Percentiles rank a stretch among this genome's conserved stretches.
Evolutionary conservation across 208 protist genomes (phyloP).

Genomic region (Acanthamoeba sp.): DNA sequence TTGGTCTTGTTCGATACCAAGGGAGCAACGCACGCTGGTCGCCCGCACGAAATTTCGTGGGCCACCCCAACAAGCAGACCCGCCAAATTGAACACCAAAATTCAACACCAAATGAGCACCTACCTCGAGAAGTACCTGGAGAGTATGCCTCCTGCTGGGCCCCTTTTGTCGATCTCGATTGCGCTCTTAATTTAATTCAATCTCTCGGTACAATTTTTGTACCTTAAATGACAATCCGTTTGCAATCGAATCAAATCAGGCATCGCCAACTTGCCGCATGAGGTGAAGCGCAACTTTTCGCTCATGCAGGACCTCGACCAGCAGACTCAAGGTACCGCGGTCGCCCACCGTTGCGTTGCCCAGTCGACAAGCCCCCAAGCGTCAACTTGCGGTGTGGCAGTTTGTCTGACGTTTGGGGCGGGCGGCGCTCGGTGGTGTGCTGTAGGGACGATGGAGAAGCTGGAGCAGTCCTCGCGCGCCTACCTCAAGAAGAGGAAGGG

Average conservation of each 20-base stretch:
- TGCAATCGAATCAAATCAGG: constrained; percentile 73
- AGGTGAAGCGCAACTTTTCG: constrained; percentile 79
- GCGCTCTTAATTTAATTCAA: too few relatives aligned
- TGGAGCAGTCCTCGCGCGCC: constrained; percentile 58
- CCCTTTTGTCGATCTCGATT: too few relatives aligned
- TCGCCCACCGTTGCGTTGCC: neutral
- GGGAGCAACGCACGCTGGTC: too few relatives aligned
- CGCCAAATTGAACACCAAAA: constrained; percentile 14
- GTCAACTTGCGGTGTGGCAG: neutral
- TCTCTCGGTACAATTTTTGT: too few relatives aligned
- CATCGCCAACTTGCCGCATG: constrained; percentile 76
- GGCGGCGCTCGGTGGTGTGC: neutral
- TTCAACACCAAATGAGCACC: constrained; percentile 73
- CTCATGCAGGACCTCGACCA: constrained; percentile 80
- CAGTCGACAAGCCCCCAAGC: neutral
- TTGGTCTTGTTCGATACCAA: too few relatives aligned
- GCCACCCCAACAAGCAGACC: too few relatives aligned
- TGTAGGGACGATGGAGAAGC: constrained; percentile 61
- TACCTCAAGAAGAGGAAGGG: constrained; percentile 10
- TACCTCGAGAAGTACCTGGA: constrained; percentile 85
- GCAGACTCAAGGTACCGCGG: neutral
- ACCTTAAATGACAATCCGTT: too few relatives aligned
- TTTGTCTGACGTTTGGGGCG: neutral
- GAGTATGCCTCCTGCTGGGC: too few relatives aligned
- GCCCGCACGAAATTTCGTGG: too few relatives aligned